phyloP scores from a whole-genome alignment of 768 basidiomycete species.

The Boletus patriciae region DNA sequence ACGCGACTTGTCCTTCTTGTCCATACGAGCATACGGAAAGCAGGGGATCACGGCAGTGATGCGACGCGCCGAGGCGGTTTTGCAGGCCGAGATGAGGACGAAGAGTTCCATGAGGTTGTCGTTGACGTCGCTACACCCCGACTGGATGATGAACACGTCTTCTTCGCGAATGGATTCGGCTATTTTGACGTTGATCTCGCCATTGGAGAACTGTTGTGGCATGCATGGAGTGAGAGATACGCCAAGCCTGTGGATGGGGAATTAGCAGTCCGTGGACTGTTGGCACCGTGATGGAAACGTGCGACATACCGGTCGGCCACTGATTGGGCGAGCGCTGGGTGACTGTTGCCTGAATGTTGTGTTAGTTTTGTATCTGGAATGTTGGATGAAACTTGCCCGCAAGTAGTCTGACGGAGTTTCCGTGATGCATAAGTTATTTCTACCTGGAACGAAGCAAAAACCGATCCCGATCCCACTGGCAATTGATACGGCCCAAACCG shows the following conservation, averaged over 20 bases:
- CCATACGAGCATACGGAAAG: slow-evolving; percentile 95
- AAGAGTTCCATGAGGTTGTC: slow-evolving; percentile 98
- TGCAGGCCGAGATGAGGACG: slow-evolving; percentile 97
- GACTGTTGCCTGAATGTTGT: slow-evolving; percentile 80
- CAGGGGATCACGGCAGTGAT: slow-evolving; percentile 98
- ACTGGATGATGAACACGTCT: slow-evolving; percentile 98
- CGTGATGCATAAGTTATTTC: slow-evolving; percentile 70
- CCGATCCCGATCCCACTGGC: neutral
- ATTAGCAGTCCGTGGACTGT: slow-evolving; percentile 51
- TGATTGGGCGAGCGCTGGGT: slow-evolving; percentile 93
- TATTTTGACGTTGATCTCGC: slow-evolving; percentile 94
- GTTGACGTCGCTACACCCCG: slow-evolving; percentile 85
- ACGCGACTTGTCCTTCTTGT: slow-evolving; percentile 96
- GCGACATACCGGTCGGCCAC: slow-evolving; percentile 96
- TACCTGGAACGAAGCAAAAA: slow-evolving; percentile 23
- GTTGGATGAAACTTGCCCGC: slow-evolving; percentile 50
- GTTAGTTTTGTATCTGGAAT: slow-evolving; percentile 10
- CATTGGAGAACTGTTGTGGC: slow-evolving; percentile 90
- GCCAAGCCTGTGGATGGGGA: slow-evolving; percentile 70
- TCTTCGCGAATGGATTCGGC: slow-evolving; percentile 94
- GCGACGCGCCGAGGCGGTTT: slow-evolving; percentile 90
- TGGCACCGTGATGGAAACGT: slow-evolving; percentile 38
- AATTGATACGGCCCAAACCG: slow-evolving; percentile 3
- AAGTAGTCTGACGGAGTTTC: slow-evolving; percentile 75
- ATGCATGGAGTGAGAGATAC: slow-evolving; percentile 83